Evolutionary conservation across 1,139 yeast genomes (phyloP).

Genomic region (Taphrina pruni): DNA sequence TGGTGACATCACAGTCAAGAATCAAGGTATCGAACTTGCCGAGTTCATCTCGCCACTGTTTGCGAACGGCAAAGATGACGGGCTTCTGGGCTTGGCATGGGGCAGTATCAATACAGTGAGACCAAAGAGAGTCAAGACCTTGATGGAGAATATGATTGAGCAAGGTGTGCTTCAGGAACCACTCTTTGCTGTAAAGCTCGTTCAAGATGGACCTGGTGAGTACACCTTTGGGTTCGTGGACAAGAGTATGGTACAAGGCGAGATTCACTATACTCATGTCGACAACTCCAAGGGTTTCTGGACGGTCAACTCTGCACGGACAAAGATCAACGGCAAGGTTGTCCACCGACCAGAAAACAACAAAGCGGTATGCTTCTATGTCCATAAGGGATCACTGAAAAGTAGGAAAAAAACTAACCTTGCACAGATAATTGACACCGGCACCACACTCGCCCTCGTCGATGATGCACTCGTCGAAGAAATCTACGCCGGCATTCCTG

Average conservation of each 20-base stretch:
- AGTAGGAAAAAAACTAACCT: not conserved
- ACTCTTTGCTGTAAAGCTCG: slow-evolving; percentile 11
- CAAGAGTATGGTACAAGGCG: not conserved
- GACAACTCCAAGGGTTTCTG: not conserved
- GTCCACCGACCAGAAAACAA: not conserved
- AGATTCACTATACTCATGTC: slow-evolving; percentile 1
- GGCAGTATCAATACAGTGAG: not conserved
- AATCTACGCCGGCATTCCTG: slow-evolving; percentile 17
- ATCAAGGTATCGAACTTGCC: slow-evolving; percentile 14
- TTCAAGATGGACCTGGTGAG: slow-evolving; percentile 3
- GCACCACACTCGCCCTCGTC: slow-evolving; percentile 20
- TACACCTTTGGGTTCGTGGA: slow-evolving; percentile 13
- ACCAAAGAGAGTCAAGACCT: slow-evolving; percentile 13
- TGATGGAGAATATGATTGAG: slow-evolving; percentile 18
- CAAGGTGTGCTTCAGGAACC: slow-evolving; percentile 3
- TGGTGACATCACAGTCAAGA: slow-evolving; percentile 6
- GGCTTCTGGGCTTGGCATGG: slow-evolving; percentile 14
- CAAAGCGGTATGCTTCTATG: not conserved
- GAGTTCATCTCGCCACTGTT: not conserved
- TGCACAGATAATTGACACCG: slow-evolving; percentile 8
- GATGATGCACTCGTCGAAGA: not conserved
- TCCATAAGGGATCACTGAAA: not conserved
- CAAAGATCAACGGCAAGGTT: slow-evolving; percentile 6
- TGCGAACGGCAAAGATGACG: not conserved
- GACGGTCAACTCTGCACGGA: not conserved